Conservation (phyloP, 1,139 yeast species). For the Pichiaceae sp. region DNA sequence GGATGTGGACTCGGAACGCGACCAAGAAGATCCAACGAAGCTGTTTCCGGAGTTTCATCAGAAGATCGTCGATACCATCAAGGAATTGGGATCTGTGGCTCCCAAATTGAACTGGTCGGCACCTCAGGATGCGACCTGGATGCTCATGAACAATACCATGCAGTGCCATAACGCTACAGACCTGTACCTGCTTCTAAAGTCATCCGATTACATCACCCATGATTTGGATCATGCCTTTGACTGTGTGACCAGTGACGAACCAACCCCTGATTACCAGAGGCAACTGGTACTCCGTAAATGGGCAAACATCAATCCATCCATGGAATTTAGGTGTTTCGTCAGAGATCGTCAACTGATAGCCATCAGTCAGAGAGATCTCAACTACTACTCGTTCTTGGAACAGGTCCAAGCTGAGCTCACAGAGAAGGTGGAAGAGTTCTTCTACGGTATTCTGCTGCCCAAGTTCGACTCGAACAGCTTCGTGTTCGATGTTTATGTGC, state of each 20-base stretch:
- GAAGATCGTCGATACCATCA: conserved; percentile 34
- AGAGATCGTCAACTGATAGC: conserved; percentile 56
- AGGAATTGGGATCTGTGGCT: conserved; percentile 51
- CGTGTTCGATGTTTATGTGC: conserved; percentile 75
- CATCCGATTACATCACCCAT: conserved; percentile 81
- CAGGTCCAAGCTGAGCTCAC: conserved; percentile 37
- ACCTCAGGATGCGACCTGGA: conserved; percentile 94
- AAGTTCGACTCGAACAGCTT: conserved; percentile 48
- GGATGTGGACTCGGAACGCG: conserved; percentile 13
- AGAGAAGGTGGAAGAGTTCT: conserved; percentile 45
- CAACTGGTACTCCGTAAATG: conserved; percentile 66
- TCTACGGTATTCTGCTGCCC: conserved; percentile 37
- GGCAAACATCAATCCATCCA: conserved; percentile 74
- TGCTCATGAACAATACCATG: conserved; percentile 67
- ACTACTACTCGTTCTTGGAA: conserved; percentile 64
- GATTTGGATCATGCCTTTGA: conserved; percentile 67
- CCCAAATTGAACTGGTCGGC: conserved; percentile 97
- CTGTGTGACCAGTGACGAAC: conserved; percentile 12
- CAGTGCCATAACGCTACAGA: conserved; percentile 66
- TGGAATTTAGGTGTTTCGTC: conserved; percentile 84
- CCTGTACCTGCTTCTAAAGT: conserved; percentile 67
- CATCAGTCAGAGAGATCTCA: conserved; percentile 77
- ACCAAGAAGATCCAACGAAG: conserved; percentile 31
- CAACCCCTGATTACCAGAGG: conserved; percentile 31
- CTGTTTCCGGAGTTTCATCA: conserved; percentile 55